These are phyloP conservation scores for Podospora comata DNA, from an alignment of 495 filamentous ascomycete genomes.

Conservation along the genomic window DNA sequence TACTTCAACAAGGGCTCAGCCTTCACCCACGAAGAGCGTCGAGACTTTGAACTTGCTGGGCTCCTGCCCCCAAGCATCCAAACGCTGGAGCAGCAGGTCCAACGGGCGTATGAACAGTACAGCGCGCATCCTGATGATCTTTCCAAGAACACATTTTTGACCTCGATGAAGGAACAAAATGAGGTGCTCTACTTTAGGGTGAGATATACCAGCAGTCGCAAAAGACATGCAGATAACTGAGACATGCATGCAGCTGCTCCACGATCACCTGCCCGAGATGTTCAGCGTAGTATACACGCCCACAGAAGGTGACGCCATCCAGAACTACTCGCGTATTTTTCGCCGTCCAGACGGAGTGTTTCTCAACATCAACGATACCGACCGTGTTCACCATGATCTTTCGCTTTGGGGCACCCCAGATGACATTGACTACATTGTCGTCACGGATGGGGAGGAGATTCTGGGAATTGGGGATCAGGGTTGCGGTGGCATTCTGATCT, in stretches of 20 bases:
- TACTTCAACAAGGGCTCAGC: constrained; percentile 84
- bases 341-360: constrained; percentile 66
- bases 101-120: constrained; percentile 81
- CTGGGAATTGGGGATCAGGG: constrained; percentile 90
- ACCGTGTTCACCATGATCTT: constrained; percentile 60
- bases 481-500: constrained; percentile 83
- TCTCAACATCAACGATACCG: constrained; percentile 56
- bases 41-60: constrained; percentile 65
- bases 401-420: constrained; percentile 64
- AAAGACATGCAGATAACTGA: neutral
- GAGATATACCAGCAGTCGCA: neutral
- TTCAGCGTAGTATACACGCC: constrained; percentile 87
- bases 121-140: constrained; percentile 55
- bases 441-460: constrained; percentile 67
- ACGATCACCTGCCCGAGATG: constrained; percentile 66
- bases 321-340: constrained; percentile 78
- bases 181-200: constrained; percentile 72
- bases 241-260: constrained; percentile 34
- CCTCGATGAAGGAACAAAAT: constrained; percentile 83
- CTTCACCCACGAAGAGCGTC: constrained; percentile 65
- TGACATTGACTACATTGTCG: constrained; percentile 86
- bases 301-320: constrained; percentile 87
- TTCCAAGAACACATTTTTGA: constrained; percentile 82
- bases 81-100: constrained; percentile 74
- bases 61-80: constrained; percentile 70